These are phyloP conservation scores for Penicillium argentinense DNA, from an alignment of 495 filamentous ascomycete genomes.

Conservation along the genomic window DNA sequence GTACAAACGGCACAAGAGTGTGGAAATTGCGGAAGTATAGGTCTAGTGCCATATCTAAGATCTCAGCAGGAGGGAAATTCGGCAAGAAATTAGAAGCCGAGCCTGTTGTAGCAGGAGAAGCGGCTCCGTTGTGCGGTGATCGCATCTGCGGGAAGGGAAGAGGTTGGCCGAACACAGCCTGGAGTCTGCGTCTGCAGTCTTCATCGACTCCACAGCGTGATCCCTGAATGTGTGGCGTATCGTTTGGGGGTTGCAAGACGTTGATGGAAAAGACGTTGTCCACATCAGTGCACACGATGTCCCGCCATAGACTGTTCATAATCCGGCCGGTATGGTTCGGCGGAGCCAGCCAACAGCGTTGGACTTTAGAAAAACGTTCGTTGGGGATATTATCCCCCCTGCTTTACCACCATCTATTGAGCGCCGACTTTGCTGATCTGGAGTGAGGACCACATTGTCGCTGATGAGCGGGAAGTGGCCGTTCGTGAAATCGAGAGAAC, in stretches of 20 bases:
- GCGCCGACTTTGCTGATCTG: constrained; percentile 25
- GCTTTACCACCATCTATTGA: constrained; percentile 31
- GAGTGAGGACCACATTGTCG: constrained; percentile 24
- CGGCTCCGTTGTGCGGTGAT: constrained; percentile 21
- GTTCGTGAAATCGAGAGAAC: constrained; percentile 36
- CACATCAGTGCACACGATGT: constrained; percentile 38
- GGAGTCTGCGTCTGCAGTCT: constrained; percentile 45
- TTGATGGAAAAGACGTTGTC: constrained; percentile 48
- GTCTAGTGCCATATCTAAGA: constrained; percentile 59
- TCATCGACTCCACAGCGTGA: constrained; percentile 51
- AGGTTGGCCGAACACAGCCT: constrained; percentile 36
- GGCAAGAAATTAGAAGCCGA: constrained; percentile 24
- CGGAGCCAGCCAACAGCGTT: constrained; percentile 50
- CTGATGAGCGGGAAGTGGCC: constrained; percentile 31
- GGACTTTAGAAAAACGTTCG: constrained; percentile 50
- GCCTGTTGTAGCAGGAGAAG: constrained; percentile 26
- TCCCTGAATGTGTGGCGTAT: constrained; percentile 29
- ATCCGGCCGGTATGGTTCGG: constrained; percentile 43
- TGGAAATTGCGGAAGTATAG: constrained; percentile 52
- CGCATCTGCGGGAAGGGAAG: constrained; percentile 21
- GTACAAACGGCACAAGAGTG: constrained; percentile 51
- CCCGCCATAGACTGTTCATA: constrained; percentile 50
- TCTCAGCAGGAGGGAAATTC: constrained; percentile 50
- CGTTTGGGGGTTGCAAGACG: constrained; percentile 18
- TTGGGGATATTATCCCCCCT: constrained; percentile 40